phyloP scores from a whole-genome alignment of 2,329 filamentous ascomycete genomes.

The Nannizziopsis barbatae region DNA sequence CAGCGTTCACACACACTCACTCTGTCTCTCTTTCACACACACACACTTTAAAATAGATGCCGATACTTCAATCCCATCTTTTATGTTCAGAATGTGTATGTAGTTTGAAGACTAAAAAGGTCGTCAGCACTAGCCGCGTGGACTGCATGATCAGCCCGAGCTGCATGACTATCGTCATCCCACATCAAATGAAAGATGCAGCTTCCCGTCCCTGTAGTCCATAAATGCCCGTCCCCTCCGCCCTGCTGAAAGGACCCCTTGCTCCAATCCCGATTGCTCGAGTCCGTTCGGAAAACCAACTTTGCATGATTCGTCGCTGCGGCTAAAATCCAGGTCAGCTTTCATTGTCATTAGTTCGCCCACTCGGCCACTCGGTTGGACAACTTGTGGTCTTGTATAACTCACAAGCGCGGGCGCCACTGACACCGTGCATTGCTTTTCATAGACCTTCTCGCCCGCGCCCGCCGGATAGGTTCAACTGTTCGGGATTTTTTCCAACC shows the following conservation, averaged over 20 bases:
- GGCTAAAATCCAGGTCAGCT: constrained; percentile 6
- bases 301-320: constrained; percentile 11
- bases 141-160: constrained; percentile 31
- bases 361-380: not conserved
- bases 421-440: not conserved
- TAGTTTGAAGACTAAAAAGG: not conserved
- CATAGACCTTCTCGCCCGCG: not conserved
- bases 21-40: not conserved
- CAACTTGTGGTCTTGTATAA: not conserved
- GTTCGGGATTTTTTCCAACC: too few relatives aligned
- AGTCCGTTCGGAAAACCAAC: not conserved
- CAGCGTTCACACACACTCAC: not conserved
- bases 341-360: not conserved
- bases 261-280: constrained; percentile 7
- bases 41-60: not conserved
- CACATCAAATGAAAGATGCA: constrained; percentile 37
- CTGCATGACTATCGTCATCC: constrained; percentile 36
- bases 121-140: constrained; percentile 23
- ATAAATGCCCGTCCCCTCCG: constrained; percentile 21
- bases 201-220: constrained; percentile 25
- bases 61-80: not conserved
- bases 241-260: not conserved
- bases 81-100: not conserved
- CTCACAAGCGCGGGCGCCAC: constrained; percentile 8
- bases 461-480: too few relatives aligned